Base-by-base conservation (phyloP, 2,329 filamentous ascomycete genomes). In the Cytospora paraplurivora region DNA sequence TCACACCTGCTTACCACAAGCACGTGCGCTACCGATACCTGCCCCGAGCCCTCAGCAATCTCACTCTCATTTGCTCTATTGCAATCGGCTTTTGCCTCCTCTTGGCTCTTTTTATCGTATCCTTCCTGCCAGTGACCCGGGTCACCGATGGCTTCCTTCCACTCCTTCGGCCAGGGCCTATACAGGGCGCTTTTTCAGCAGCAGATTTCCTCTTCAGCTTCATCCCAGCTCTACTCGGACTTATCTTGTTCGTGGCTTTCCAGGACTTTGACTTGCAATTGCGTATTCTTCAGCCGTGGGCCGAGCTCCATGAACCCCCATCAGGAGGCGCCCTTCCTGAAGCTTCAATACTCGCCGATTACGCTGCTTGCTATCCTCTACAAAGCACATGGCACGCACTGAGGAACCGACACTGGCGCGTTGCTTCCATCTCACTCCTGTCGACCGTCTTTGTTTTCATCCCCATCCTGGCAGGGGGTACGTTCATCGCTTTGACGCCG, bases 181-280 rank as follows among this genome's bases (percentile, higher is more conserved):
- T 83, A 4, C 71, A 76, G 0, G 79, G 79, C 33, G 91, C 89
- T 19, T 97, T 96, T 75, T 96, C 92, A 1, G 81, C 91, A 0
- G 91, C 92, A 56, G 92, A 97, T 75, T 97, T 97, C 76, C 78
- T 97, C 57, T 97, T 93, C 79, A 87, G 85, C 66, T 92, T 93
- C 75, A 62, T 93, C 27, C 90, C 91, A 0, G 85, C 88, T 3
- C 69, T 90, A 0, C 72, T 93, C 34, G 91, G 88, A 5, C 85
- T 88, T 70, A 68, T 90, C 17, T 76, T 91, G 56, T 90, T 88
- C 72, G 81, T 92, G 53, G 74, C 83, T 57, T 88, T 91, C 73
- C 84, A 90, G 66, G 82, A 84, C 37, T 76, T 92, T 62, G 90
- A 93, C 71, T 81, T 86, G 71, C 80, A 83, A 1, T 72, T 92